phyloP scores from a whole-genome alignment of 176 grass and related monocot species.

The bread wheat (Triticum aestivum) region DNA sequence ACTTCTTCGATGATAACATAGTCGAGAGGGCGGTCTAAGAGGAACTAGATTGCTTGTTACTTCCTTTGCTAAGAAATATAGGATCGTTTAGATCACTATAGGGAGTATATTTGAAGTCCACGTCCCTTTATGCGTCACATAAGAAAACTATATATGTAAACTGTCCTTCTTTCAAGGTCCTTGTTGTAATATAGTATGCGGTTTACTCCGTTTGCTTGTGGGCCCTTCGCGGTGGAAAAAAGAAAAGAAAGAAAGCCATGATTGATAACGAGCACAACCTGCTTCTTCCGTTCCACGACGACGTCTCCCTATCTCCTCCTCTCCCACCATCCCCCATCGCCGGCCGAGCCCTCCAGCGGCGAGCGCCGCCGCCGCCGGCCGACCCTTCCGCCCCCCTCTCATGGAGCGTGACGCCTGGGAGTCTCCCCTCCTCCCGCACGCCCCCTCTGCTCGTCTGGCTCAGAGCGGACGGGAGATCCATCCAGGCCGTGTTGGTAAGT shows the following conservation, averaged over 20 bases:
- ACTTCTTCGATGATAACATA: not conserved
- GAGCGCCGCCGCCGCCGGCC: not conserved
- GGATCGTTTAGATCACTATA: too few species aligned
- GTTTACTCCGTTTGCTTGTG: not conserved
- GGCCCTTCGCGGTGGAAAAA: not conserved
- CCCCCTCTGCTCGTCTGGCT: not conserved
- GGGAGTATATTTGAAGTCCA: too few species aligned
- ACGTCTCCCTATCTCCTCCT: not conserved
- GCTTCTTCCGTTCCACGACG: conserved; percentile 6
- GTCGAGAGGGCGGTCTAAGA: not conserved
- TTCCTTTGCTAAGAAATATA: too few species aligned
- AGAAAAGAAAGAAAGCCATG: not conserved
- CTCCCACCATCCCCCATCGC: conserved; percentile 1
- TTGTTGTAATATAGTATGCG: not conserved
- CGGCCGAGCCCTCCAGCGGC: not conserved
- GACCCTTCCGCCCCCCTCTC: not conserved
- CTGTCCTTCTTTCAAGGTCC: not conserved
- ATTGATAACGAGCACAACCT: conserved; percentile 19
- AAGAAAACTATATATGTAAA: not conserved
- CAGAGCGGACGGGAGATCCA: conserved; percentile 11
- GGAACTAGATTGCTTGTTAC: not conserved
- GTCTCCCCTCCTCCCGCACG: not conserved
- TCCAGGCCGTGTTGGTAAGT: not conserved
- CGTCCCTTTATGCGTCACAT: not conserved
- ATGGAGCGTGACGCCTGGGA: not conserved